Evolutionary conservation across 2,329 filamentous ascomycete species (phyloP).

Genomic region (Colletotrichum destructivum): DNA sequence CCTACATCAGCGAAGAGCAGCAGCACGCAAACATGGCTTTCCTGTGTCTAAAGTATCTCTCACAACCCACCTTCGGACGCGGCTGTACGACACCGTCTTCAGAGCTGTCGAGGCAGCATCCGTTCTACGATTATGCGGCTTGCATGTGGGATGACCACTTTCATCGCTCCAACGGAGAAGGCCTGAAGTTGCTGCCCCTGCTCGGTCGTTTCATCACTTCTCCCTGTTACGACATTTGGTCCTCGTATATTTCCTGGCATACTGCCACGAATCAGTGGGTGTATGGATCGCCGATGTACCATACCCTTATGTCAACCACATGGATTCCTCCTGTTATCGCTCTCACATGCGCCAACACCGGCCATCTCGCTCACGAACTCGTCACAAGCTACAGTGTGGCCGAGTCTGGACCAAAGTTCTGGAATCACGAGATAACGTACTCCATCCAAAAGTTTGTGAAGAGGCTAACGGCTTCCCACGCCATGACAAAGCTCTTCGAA

Average conservation of each 20-base stretch:
- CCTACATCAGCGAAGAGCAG: slow-evolving; percentile 33
- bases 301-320: neutral
- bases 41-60: slow-evolving; percentile 45
- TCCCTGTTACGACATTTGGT: slow-evolving; percentile 43
- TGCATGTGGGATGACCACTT: slow-evolving; percentile 40
- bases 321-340: slow-evolving; percentile 11
- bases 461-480: neutral
- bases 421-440: neutral
- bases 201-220: slow-evolving; percentile 35
- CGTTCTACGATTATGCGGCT: slow-evolving; percentile 44
- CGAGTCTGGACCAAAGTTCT: neutral
- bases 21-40: slow-evolving; percentile 43
- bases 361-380: slow-evolving; percentile 6
- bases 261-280: neutral
- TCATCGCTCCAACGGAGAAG: slow-evolving; percentile 28
- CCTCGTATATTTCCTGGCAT: slow-evolving; percentile 23
- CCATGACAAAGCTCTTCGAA: neutral
- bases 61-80: slow-evolving; percentile 8
- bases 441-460: neutral
- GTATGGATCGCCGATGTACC: neutral
- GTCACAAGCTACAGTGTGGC: neutral
- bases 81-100: neutral
- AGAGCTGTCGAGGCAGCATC: neutral
- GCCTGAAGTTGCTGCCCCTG: slow-evolving; percentile 28
- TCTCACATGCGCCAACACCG: slow-evolving; percentile 6